These are phyloP conservation scores for Saturnispora galanensis DNA, from an alignment of 805 yeast genomes.

Conservation along the genomic window DNA sequence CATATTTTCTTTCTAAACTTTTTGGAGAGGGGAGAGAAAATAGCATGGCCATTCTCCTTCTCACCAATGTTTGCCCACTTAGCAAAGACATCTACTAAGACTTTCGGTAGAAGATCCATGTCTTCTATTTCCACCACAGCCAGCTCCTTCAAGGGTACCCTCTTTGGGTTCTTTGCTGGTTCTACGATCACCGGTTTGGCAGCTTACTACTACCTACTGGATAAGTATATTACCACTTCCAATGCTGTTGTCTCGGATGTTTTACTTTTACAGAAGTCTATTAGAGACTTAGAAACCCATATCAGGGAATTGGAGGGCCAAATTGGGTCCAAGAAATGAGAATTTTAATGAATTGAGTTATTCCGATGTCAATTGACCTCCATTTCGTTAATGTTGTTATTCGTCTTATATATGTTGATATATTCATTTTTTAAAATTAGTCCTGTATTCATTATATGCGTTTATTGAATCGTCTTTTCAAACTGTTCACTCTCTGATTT, in stretches of 20 bases:
- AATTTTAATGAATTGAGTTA: too few relatives aligned
- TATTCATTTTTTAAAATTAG: not conserved
- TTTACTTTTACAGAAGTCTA: slow-evolving; percentile 53
- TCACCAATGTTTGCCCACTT: slow-evolving; percentile 15
- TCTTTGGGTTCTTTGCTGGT: slow-evolving; percentile 74
- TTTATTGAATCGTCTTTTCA: not conserved
- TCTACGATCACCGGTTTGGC: slow-evolving; percentile 64
- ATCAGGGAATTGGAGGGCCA: slow-evolving; percentile 42
- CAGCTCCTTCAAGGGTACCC: slow-evolving; percentile 30
- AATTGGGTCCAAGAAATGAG: slow-evolving; percentile 3
- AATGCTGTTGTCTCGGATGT: slow-evolving; percentile 69
- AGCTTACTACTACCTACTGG: slow-evolving; percentile 68
- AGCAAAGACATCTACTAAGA: slow-evolving; percentile 10
- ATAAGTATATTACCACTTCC: slow-evolving; percentile 67
- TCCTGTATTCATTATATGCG: not conserved
- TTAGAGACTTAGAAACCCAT: slow-evolving; percentile 14
- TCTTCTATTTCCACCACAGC: slow-evolving; percentile 10
- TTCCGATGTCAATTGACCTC: not conserved
- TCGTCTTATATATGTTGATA: not conserved
- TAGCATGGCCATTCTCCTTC: too few relatives aligned
- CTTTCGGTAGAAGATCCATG: slow-evolving; percentile 6
- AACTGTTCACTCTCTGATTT: too few relatives aligned
- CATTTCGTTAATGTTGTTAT: not conserved
- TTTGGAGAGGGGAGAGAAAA: not conserved
- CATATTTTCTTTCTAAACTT: too few relatives aligned